A percentile compares a stretch with the other conserved stretches of the same genome.
These are phyloP conservation scores for Dendrocalamus latiflorus DNA, from an alignment of 202 grass and related monocot species.

Conservation along the genomic window DNA sequence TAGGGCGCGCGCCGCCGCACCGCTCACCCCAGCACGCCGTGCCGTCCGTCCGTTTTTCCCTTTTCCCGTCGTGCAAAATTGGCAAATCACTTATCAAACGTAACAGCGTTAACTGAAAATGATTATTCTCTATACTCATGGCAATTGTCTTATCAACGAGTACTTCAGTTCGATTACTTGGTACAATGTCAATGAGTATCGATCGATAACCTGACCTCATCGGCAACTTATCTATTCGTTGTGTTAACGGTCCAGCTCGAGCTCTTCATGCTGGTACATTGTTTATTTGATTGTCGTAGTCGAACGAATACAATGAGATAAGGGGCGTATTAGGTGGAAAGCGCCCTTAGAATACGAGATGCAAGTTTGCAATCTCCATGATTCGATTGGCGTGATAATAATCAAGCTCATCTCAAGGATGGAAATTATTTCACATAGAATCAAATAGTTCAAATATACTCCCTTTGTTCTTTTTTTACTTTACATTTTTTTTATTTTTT, in stretches of 20 bases:
- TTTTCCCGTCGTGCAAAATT: not conserved
- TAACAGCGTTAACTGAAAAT: no score
- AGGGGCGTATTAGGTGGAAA: not conserved
- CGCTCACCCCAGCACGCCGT: not conserved
- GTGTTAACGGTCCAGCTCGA: not conserved
- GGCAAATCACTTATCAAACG: not conserved
- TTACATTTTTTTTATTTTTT: no score
- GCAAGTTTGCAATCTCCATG: not conserved
- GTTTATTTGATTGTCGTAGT: not conserved
- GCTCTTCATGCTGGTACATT: not conserved
- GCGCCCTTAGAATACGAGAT: not conserved
- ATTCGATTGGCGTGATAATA: not conserved
- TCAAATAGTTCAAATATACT: not conserved
- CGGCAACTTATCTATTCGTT: not conserved
- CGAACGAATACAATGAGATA: not conserved
- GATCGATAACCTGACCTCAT: not conserved
- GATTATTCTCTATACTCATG: not conserved
- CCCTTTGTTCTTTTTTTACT: no score
- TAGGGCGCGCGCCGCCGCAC: slow-evolving; percentile 17
- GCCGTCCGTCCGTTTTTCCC: not conserved
- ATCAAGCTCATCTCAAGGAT: not conserved
- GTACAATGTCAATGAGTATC: not conserved
- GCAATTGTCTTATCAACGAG: not conserved
- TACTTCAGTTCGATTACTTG: not conserved
- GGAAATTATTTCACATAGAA: not conserved